phyloP scores from a whole-genome alignment of 2,329 filamentous ascomycete species.

The Ophiostoma tasmaniense region DNA sequence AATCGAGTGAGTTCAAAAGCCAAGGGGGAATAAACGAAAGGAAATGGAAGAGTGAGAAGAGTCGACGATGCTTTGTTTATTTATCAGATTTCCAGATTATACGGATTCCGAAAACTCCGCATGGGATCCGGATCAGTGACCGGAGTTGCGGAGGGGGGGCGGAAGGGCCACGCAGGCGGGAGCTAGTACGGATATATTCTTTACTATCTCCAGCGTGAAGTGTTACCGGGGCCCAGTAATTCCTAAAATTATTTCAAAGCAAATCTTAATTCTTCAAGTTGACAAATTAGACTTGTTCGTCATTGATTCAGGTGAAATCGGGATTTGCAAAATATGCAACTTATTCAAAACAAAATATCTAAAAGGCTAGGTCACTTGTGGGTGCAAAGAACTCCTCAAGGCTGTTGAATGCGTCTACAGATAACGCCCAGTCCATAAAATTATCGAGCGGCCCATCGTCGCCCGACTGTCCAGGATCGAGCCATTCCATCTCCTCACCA shows the following conservation, averaged over 20 bases:
- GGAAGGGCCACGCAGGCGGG: not conserved
- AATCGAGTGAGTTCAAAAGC: not conserved
- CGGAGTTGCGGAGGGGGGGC: not conserved
- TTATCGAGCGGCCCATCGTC: not conserved
- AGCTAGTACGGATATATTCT: not conserved
- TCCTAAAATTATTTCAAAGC: not conserved
- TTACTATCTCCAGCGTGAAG: not conserved
- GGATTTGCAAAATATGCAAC: not conserved
- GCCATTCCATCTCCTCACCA: not conserved
- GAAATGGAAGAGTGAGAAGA: not conserved
- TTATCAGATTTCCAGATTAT: not conserved
- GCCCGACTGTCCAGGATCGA: not conserved
- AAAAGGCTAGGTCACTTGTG: not conserved
- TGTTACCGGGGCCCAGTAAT: not conserved
- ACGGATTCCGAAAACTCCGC: not conserved
- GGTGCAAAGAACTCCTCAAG: slow-evolving; percentile 23
- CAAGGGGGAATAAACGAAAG: not conserved
- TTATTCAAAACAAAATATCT: not conserved
- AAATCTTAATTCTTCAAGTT: not conserved
- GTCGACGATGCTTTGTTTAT: not conserved
- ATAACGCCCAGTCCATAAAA: slow-evolving; percentile 18
- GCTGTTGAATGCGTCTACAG: slow-evolving; percentile 16
- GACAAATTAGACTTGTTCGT: not conserved
- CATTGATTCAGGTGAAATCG: too few relatives aligned
- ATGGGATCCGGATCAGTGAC: not conserved